Base-by-base conservation (phyloP, 2,329 filamentous ascomycete genomes). In the Fusarium continuum region DNA sequence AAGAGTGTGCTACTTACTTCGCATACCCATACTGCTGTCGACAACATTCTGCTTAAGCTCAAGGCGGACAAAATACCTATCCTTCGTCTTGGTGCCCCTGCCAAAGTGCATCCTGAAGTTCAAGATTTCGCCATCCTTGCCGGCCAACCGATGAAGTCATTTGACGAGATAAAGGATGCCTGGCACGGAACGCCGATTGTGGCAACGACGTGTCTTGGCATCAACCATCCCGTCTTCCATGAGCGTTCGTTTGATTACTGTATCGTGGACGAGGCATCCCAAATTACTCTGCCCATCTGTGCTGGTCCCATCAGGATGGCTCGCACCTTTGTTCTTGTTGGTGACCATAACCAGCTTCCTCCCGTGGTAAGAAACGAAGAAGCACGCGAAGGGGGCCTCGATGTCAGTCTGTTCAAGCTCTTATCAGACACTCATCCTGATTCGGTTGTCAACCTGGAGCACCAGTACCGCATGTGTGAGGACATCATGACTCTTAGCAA, bases 391-490 rank as follows among this genome's bases (percentile, higher is more conserved):
- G 93, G 93, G 11, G 95, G 95, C 2, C 82, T 99, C 6, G 95
- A 99, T 74, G 85, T 97, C 39, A 96, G 92, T 73, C 82, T 99
- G 46, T 99, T 99, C 83, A 96, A 96, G 74, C 83, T 95, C 4
- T 85, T 99, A 11, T 97, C 93, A 1, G 95, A 98, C 71, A 85
- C 86, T 1, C 93, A 98, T 63, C 93, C 95, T 0, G 81, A 87
- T 40, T 93, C 93, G 1, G 93, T 99, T 3, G 92, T 96, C 61
- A 96, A 91, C 63, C 85, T 99, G 2, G 93, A 95, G 70, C 93
- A 97, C 71, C 95, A 99, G 74, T 99, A 99, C 74, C 92, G 95
- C 60, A 99, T 99, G 95, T 97, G 92, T 70, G 91, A 95, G 67
- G 95, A 99, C 61, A 91, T 99, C 59, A 98, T 98, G 94, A 85